Evolutionary conservation across 495 filamentous ascomycete genomes (phyloP), one percentile per base, ranked within the genome.

Genomic region (Tetracladium marchalianum): DNA sequence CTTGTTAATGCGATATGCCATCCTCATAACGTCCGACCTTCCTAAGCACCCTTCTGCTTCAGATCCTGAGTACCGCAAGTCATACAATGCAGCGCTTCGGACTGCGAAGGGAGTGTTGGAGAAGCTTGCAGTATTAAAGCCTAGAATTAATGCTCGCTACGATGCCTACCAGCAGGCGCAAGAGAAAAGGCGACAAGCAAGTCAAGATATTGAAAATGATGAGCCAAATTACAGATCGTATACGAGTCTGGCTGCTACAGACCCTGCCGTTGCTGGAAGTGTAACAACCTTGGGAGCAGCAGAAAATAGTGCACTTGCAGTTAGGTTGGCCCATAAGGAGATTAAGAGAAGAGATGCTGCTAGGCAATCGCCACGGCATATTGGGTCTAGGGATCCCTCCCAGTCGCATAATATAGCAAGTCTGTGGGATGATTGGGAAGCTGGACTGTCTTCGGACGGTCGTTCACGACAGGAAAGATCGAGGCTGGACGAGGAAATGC

Each of bases 1-100:
- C 17, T 70, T 96, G 13, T 73, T 94, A 8, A 82, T 89, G 50
- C 80, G 92, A 59, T 87, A 90, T 64, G 82, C 84, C 10, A 72
- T 75, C 39, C 73, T 96, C 6, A 70, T 85, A 4, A 66, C 82
- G 24, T 67, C 80, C 1, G 67, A 76, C 35, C 68, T 88, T 11
- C 65, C 69, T 0, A 66, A 57, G 1, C 84, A 87, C 54, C 82
- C 84, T 1, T 66, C 75, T 32, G 66, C 67, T 12, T 71, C 66
- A 34, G 62, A 71, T 12, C 67, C 65, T 5, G 62, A 69, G 36
- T 72, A 77, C 45, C 22, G 50, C 19, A 4, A 13, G 32, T 44
- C 44, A 18, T 11, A 56, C 31, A 59, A 44, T 35, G 43, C 43
- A n/a, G 43, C 44, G 5, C 15, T 44, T 10, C 51, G 51, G 46